Base-by-base conservation (phyloP, 495 filamentous ascomycete genomes). In the Paragyromitra xinjiangensis region DNA sequence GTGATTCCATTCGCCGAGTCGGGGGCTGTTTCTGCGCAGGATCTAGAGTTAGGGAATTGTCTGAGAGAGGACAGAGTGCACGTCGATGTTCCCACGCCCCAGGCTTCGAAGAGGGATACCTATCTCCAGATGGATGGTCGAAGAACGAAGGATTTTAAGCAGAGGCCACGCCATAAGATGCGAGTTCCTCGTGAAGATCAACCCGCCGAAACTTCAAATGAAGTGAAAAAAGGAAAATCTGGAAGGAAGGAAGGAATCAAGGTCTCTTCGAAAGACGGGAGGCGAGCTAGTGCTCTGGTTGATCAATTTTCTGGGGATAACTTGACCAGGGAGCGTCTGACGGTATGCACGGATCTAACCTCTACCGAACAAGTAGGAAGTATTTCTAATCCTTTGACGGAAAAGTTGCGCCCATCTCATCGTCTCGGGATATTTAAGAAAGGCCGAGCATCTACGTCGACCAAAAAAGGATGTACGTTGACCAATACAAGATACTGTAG, bases 381-480 rank as follows among this genome's bases (percentile, higher is more conserved):
- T 37, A 34, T n/a, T 40, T 26, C 69, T 77, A 55, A 73, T 83
- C 24, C 42, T n/a, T 39, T 40, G 12, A 29, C 9, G 34, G 6
- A 34, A 81, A 66, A 93, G 91, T 85, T 91, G 24, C 87, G 85
- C 55, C 89, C 85, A 78, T 83, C 80, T 78, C 83, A 84, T 59
- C 85, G 80, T 50, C 82, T 85, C 80, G 93, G 93, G 0, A 83
- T 95, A 6, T 95, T 95, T 82, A 88, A 87, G 29, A 94, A 90
- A 80, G 91, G 91, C 1, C 89, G 87, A 64, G 85, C 88, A 37
- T 94, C 92, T 11, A 88, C 87, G 55, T 88, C 87, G 37, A 71
- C 88, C 66, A 85, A 82, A 72, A 84, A 83, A 75, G 85, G 85
- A 69, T 78, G 86, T 88, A 83, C 82, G 84, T 81, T 55, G 64